Conservation (phyloP, 106 monocot species). For the Dendrobium huoshanense region DNA sequence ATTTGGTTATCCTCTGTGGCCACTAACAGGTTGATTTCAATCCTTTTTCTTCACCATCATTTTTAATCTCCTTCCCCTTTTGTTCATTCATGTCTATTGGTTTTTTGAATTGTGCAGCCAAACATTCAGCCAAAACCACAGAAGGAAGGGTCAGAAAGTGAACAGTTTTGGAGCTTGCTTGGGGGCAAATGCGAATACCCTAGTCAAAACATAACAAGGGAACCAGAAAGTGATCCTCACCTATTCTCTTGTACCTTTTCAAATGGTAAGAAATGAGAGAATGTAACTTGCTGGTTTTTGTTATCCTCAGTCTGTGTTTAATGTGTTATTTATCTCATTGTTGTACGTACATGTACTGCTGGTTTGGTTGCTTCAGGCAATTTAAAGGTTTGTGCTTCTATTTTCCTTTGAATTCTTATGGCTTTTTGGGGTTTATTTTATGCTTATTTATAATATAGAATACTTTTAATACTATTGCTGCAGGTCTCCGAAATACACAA, state of each 20-base stretch:
- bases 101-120: constrained; percentile 47
- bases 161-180: constrained; percentile 85
- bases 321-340: constrained; percentile 9
- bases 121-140: constrained; percentile 73
- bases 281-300: neutral
- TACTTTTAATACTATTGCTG: neutral
- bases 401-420: neutral
- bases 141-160: constrained; percentile 88
- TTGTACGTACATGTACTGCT: constrained; percentile 2
- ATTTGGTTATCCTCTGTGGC: neutral
- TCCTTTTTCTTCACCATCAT: neutral
- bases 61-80: neutral
- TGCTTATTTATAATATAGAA: neutral
- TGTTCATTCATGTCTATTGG: neutral
- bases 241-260: constrained; percentile 74
- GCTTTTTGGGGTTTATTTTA: neutral
- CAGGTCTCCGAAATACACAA: constrained; percentile 76
- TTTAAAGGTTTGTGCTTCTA: constrained; percentile 39
- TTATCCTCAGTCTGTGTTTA: constrained; percentile 3
- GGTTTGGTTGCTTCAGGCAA: constrained; percentile 33
- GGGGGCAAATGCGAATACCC: constrained; percentile 87
- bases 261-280: constrained; percentile 44
- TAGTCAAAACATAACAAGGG: constrained; percentile 66
- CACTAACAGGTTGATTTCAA: neutral
- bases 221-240: constrained; percentile 85